phyloP scores from a whole-genome alignment of 2,329 filamentous ascomycete species.

The Aspergillus tamarii region DNA sequence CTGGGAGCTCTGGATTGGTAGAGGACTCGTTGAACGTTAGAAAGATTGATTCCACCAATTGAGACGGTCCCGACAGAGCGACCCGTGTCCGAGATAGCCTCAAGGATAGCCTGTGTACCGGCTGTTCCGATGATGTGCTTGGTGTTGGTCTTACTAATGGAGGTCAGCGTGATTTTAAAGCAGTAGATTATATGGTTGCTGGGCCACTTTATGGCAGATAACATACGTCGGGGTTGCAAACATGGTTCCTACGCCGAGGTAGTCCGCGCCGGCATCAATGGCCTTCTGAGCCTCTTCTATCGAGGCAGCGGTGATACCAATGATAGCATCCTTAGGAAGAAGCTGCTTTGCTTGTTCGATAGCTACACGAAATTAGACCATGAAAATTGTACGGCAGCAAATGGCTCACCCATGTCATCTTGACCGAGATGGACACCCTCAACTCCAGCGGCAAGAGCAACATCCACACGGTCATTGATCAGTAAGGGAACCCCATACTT shows the following conservation, averaged over 20 bases:
- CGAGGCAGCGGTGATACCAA: conserved; percentile 83
- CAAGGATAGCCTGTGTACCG: conserved; percentile 69
- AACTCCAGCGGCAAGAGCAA: conserved; percentile 80
- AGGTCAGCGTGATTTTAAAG: conserved; percentile 8
- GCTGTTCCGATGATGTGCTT: conserved; percentile 77
- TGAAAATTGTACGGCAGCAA: neutral
- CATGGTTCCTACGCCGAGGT: conserved; percentile 87
- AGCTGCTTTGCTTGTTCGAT: conserved; percentile 68
- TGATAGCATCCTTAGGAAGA: conserved; percentile 76
- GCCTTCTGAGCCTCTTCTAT: conserved; percentile 73
- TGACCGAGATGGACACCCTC: conserved; percentile 95
- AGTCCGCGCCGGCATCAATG: conserved; percentile 77
- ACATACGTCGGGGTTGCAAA: conserved; percentile 79
- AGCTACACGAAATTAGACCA: conserved; percentile 45
- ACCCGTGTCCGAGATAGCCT: conserved; percentile 56
- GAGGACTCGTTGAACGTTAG: conserved; percentile 74
- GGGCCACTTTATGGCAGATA: neutral
- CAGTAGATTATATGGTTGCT: neutral
- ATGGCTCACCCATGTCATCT: conserved; percentile 76
- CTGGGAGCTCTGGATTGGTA: conserved; percentile 64
- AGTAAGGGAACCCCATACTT: conserved; percentile 74
- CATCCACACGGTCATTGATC: conserved; percentile 91
- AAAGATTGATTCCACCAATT: conserved; percentile 83
- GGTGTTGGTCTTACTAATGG: conserved; percentile 75
- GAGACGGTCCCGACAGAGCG: conserved; percentile 63